Evolutionary conservation across 306 rosid species (phyloP).

Genomic region (Delonix regia): DNA sequence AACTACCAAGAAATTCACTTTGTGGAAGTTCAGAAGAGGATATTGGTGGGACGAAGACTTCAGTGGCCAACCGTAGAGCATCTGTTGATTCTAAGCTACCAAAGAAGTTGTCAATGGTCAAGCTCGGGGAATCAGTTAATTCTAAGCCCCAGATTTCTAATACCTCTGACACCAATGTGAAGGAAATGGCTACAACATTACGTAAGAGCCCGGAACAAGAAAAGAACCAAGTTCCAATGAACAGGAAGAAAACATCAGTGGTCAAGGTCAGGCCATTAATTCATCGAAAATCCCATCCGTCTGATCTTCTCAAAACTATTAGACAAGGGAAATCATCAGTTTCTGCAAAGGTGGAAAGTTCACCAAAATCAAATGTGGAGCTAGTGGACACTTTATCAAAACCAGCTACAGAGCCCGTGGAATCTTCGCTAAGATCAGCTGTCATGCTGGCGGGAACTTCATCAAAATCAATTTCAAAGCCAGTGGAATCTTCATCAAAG

Average conservation of each 20-base stretch:
- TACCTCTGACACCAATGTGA: slow-evolving; percentile 18
- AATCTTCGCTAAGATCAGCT: background rate
- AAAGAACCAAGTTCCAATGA: slow-evolving; percentile 33
- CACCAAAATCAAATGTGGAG: slow-evolving; percentile 21
- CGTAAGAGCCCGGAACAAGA: slow-evolving; percentile 34
- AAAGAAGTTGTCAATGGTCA: slow-evolving; percentile 39
- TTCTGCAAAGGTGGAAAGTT: slow-evolving; percentile 33
- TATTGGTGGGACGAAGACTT: slow-evolving; percentile 34
- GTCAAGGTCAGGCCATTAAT: slow-evolving; percentile 44
- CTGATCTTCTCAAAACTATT: slow-evolving; percentile 30
- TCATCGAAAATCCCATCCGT: slow-evolving; percentile 5
- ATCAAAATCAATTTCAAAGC: background rate
- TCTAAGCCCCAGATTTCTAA: slow-evolving; percentile 36
- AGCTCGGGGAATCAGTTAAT: slow-evolving; percentile 36
- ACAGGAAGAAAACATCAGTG: slow-evolving; percentile 45
- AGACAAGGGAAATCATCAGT: slow-evolving; percentile 49
- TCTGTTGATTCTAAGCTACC: slow-evolving; percentile 41
- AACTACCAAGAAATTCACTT: slow-evolving; percentile 42
- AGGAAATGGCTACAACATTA: slow-evolving; percentile 40
- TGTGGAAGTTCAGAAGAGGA: slow-evolving; percentile 37
- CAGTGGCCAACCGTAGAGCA: slow-evolving; percentile 31
- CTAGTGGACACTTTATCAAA: background rate
- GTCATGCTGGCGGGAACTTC: background rate
- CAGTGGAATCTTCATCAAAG: background rate
- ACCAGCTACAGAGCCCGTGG: background rate